Evolutionary conservation across 495 filamentous ascomycete genomes (phyloP), one percentile per base, ranked within the genome.

Genomic region (Hypoxylon fuscum): DNA sequence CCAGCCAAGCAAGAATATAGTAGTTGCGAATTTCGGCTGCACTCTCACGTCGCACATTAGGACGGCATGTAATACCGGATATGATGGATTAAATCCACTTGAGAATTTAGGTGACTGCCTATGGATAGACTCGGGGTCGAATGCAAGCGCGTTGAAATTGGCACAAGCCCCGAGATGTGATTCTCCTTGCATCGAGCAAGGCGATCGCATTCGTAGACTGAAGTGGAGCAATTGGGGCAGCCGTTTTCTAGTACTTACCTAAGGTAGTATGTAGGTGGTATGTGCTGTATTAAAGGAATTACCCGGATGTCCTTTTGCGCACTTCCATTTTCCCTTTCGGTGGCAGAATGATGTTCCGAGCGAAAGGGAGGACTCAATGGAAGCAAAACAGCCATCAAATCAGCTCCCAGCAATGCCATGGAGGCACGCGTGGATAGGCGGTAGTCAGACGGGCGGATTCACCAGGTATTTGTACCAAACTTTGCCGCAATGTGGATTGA

Each of bases 81-180:
- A 65, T 51, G 38, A 49, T 48, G 37, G 27, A 32, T 55, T 37
- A n/a, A 58, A 25, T 55, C 35, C 21, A n/a, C n/a, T 35, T 31
- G 18, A 22, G 17, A 29, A 20, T 42, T 52, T 41, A 3, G 25
- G 8, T 27, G 25, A 8, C 25, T n/a, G 25, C 25, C 20, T 27
- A 20, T 22, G 37, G 48, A 47, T 29, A n/a, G 25, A 27, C 21
- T 55, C 29, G 20, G 48, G 34, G 40, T 48, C 22, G 10, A 31
- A 66, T 60, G 51, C 62, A 53, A 51, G 56, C 20, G 51, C 45
- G 51, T 66, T 59, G 56, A 66, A 66, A 66, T 55, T 61, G 56
- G 56, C 50, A 61, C 62, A 61, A 57, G 40, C 51, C 56, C 62
- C 56, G 56, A 56, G 14, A 35, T 59, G 62, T 66, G 62, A 66